Conservation (phyloP, 192 early-diverging fungal species). For the Mortierella alpina region DNA sequence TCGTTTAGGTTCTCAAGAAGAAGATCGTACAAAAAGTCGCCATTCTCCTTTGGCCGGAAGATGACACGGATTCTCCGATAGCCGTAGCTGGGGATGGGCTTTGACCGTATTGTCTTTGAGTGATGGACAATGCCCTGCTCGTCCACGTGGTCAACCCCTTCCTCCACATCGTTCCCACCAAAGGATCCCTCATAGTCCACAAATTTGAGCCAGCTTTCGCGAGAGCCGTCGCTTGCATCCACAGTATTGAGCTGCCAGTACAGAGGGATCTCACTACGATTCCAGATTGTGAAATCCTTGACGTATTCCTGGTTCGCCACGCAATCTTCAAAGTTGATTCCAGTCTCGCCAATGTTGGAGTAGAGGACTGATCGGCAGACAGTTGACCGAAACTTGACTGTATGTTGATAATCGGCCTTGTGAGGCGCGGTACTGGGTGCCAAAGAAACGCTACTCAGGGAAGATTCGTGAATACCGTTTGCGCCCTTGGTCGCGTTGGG, state of each 20-base stretch:
- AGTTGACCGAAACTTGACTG: conserved; percentile 82
- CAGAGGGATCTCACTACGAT: conserved; percentile 90
- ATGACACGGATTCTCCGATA: conserved; percentile 79
- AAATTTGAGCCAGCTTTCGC: conserved; percentile 76
- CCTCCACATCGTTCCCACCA: conserved; percentile 55
- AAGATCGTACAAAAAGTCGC: conserved; percentile 92
- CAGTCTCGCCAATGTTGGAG: conserved; percentile 92
- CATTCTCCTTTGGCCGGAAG: conserved; percentile 87
- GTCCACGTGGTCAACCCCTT: conserved; percentile 12
- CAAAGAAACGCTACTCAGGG: not conserved
- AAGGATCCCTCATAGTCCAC: conserved; percentile 74
- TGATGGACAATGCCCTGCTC: conserved; percentile 45
- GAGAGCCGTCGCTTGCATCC: conserved; percentile 68
- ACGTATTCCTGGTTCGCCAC: conserved; percentile 89
- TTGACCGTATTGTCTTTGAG: conserved; percentile 45
- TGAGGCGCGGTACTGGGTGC: conserved; percentile 9
- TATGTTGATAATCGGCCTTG: conserved; percentile 68
- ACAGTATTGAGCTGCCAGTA: conserved; percentile 86
- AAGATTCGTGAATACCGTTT: not conserved
- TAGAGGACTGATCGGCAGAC: conserved; percentile 92
- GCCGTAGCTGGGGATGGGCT: conserved; percentile 77
- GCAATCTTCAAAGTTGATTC: conserved; percentile 95
- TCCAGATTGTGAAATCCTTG: conserved; percentile 90
- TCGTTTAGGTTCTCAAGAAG: conserved; percentile 94
- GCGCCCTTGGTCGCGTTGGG: not conserved